These are phyloP conservation scores for Plantago elongata DNA, from an alignment of 257 asterid species.

Conservation along the genomic window DNA sequence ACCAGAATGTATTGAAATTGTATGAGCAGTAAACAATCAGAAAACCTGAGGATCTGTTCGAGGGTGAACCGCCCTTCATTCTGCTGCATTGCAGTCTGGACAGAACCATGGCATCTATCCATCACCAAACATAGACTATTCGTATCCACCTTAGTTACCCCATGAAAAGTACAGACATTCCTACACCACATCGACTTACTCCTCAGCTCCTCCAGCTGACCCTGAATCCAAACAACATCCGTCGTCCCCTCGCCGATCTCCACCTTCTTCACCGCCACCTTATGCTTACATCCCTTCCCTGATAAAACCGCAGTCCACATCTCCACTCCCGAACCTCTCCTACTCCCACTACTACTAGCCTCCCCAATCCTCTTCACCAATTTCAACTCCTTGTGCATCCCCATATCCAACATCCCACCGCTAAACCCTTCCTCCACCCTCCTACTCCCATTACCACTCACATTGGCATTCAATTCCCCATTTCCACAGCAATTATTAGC, in stretches of 20 bases:
- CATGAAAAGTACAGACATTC: constrained; percentile 91
- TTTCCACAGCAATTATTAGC: constrained; percentile 22
- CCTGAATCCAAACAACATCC: constrained; percentile 87
- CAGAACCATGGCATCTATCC: constrained; percentile 90
- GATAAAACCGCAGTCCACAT: constrained; percentile 60
- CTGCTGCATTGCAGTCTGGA: constrained; percentile 77
- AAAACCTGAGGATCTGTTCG: constrained; percentile 93
- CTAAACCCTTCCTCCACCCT: constrained; percentile 36
- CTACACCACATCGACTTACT: constrained; percentile 92
- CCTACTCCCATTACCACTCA: constrained; percentile 27
- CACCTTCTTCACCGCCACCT: constrained; percentile 79
- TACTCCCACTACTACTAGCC: constrained; percentile 44
- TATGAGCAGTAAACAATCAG: neutral
- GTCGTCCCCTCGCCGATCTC: constrained; percentile 46
- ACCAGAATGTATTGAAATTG: neutral
- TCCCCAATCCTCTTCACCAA: constrained; percentile 65
- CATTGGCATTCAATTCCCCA: constrained; percentile 22
- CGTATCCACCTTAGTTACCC: constrained; percentile 54
- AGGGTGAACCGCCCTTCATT: constrained; percentile 93
- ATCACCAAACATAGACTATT: constrained; percentile 69
- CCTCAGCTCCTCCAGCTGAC: constrained; percentile 78
- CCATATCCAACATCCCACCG: constrained; percentile 61
- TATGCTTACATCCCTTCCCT: constrained; percentile 67
- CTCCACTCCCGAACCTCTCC: constrained; percentile 40
- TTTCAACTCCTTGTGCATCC: constrained; percentile 62